phyloP scores from a whole-genome alignment of 768 basidiomycete species.

The Pisolithus orientalis region DNA sequence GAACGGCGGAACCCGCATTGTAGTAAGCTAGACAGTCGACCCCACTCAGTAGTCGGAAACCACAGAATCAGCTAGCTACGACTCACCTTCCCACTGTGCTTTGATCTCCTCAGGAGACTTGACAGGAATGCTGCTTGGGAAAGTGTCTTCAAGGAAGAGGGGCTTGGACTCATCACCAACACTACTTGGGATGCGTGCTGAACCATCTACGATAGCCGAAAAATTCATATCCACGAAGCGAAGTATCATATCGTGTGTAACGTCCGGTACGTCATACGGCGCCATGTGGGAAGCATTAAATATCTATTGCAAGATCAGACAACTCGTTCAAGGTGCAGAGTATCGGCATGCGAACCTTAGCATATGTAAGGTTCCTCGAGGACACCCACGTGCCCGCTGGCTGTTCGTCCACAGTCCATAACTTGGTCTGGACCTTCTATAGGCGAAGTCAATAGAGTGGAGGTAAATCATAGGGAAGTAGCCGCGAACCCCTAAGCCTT shows the following conservation, averaged over 20 bases:
- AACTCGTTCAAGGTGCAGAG: not conserved
- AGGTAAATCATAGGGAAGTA: not conserved
- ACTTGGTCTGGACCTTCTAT: conserved; percentile 61
- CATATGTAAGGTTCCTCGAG: conserved; percentile 87
- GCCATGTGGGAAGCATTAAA: conserved; percentile 97
- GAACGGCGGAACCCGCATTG: conserved; percentile 81
- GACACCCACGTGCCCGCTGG: conserved; percentile 89
- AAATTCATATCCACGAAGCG: conserved; percentile 96
- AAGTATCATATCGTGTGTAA: conserved; percentile 96
- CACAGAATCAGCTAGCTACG: not conserved
- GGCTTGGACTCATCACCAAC: conserved; percentile 74
- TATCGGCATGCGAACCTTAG: conserved; percentile 48
- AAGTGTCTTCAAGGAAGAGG: conserved; percentile 40
- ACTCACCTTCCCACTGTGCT: conserved; percentile 85
- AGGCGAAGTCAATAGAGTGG: not conserved
- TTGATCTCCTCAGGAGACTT: conserved; percentile 74
- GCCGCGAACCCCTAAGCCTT: conserved; percentile 71
- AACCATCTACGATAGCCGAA: conserved; percentile 68
- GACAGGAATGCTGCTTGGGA: conserved; percentile 30
- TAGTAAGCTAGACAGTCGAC: conserved; percentile 65
- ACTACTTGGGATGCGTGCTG: conserved; percentile 74
- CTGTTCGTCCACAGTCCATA: conserved; percentile 68
- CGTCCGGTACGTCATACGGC: conserved; percentile 78
- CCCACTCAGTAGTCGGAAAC: not conserved
- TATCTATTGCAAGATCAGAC: conserved; percentile 40